Evolutionary conservation across 192 early-diverging fungal species (phyloP), one percentile per base, ranked within the genome.

Genomic region (Fimicolochytrium jonesii): DNA sequence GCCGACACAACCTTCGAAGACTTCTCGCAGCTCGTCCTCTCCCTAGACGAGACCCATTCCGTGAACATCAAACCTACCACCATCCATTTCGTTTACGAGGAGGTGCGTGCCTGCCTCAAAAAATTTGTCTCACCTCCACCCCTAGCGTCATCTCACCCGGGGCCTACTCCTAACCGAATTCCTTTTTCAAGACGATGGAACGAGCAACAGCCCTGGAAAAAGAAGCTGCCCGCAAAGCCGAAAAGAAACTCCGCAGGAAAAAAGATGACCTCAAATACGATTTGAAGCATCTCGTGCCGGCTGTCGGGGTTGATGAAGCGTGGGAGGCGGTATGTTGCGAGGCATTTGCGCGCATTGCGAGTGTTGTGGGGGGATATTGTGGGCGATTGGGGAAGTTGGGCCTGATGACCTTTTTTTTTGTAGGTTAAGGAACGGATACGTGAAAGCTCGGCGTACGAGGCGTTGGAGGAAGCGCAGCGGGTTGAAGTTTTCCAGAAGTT

Each of bases 261-360:
- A 74, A 90, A 65, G 92, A 95, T 52, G 85, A 82, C 15, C 86
- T 95, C 54, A 87, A 82, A 56, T 85, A 79, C 44, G 72, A 80
- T 23, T 73, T 97, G 30, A 90, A 88, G 56, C 68, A 81, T 18
- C 44, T 93, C 29, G 68, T 71, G 4, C 89, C 89, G 2, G 56
- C 75, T 0, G 66, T 97, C 32, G 74, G 68, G 0, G 64, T 79
- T 0, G 79, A 83, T 4, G 68, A 79, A 1, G 78, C 56, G 0
- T 97, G 92, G 92, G 88, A 90, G 22, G 61, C 70, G 31, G 87
- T 66, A 47, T 17, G 59, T 4, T 61, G n/a, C n/a, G n/a, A n/a
- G n/a, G n/a, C n/a, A n/a, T n/a, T n/a, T n/a, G n/a, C n/a, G n/a
- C n/a, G n/a, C n/a, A n/a, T n/a, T n/a, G n/a, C n/a, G n/a, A n/a